Conservation (phyloP, 495 filamentous ascomycete genomes). For the Articulospora tetracladia region DNA sequence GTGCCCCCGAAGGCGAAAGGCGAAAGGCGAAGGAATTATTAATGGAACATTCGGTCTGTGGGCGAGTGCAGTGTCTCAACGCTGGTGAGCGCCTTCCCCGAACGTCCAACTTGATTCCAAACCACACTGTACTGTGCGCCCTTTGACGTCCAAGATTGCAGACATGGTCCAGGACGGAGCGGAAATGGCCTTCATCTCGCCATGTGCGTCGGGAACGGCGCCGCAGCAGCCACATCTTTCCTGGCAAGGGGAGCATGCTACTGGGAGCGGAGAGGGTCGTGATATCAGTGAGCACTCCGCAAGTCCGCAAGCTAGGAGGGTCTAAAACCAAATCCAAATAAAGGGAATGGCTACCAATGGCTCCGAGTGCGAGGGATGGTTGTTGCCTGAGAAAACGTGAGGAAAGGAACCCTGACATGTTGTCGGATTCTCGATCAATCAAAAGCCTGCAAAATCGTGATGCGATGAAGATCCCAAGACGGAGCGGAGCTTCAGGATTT, state of each 20-base stretch:
- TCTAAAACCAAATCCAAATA: neutral
- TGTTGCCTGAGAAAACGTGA: neutral
- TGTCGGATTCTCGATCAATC: conserved; percentile 1
- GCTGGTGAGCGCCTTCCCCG: neutral
- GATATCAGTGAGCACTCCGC: neutral
- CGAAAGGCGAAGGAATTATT: neutral
- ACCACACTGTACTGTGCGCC: no score
- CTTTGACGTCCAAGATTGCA: neutral
- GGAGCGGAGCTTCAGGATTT: neutral
- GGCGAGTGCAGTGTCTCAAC: neutral
- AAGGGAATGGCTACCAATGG: neutral
- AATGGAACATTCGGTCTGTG: neutral
- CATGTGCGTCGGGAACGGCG: neutral
- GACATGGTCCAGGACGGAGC: neutral
- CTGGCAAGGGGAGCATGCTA: neutral
- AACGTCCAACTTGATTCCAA: neutral
- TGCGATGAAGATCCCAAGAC: conserved; percentile 1
- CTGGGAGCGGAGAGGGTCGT: neutral
- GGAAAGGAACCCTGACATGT: neutral
- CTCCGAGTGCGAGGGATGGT: neutral
- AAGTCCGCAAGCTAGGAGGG: neutral
- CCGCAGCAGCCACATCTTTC: neutral
- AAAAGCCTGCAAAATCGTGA: neutral
- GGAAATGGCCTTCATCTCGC: neutral
- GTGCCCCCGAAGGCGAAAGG: no score